Evolutionary conservation across 495 filamentous ascomycete species (phyloP).

Genomic region (Cercophora samala): DNA sequence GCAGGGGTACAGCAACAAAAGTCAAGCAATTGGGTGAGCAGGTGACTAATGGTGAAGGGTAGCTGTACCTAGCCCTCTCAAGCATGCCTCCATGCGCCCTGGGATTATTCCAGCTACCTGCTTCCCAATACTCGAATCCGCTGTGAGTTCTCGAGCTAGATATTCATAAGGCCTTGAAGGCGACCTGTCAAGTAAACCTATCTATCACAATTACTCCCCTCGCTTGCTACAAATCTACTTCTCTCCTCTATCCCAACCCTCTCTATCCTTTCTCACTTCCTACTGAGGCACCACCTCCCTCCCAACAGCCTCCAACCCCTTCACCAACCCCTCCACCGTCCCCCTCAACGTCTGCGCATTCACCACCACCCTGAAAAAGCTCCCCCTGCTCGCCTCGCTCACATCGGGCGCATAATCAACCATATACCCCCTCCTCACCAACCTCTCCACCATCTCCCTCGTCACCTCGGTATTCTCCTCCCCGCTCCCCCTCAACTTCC

Average conservation of each 20-base stretch:
- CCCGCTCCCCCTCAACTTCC: constrained; percentile 47
- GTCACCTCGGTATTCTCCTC: constrained; percentile 70
- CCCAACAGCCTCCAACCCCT: constrained; percentile 65
- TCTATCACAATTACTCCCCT: no score
- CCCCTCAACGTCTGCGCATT: constrained; percentile 68
- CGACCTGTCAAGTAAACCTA: no score
- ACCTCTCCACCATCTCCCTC: constrained; percentile 56
- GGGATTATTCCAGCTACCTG: no score
- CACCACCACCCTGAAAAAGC: constrained; percentile 86
- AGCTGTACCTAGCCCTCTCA: no score
- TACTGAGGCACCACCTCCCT: constrained; percentile 37
- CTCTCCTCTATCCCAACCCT: neutral
- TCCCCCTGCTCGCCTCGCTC: constrained; percentile 58
- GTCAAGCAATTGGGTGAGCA: no score
- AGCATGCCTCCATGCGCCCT: no score
- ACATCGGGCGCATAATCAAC: constrained; percentile 75
- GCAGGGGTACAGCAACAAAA: no score
- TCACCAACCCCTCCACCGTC: constrained; percentile 75
- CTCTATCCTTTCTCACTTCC: neutral
- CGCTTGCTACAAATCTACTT: no score
- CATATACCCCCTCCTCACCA: constrained; percentile 82
- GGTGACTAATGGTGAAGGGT: no score
- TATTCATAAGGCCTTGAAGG: no score
- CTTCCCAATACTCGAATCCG: no score
- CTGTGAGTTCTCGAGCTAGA: no score